Evolutionary conservation across 1,139 yeast species (phyloP).

Genomic region (Scheffersomyces cryptocercus): DNA sequence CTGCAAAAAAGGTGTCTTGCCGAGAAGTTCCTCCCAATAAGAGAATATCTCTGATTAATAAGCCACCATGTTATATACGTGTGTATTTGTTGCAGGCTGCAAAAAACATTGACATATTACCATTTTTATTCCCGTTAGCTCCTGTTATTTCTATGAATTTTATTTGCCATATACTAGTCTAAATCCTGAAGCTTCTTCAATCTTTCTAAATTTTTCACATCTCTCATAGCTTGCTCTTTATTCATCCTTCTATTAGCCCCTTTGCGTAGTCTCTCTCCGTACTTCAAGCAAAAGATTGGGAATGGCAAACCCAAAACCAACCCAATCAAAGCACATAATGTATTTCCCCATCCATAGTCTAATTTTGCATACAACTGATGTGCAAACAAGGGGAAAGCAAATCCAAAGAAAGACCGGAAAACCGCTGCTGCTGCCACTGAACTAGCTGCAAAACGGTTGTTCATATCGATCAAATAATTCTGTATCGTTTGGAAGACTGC

Average conservation of each 20-base stretch:
- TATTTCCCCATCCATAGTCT: constrained; percentile 69
- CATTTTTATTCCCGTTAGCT: too few species aligned
- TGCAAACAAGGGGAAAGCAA: constrained; percentile 54
- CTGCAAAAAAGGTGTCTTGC: too few species aligned
- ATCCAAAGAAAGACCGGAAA: constrained; percentile 59
- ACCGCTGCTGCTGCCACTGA: constrained; percentile 64
- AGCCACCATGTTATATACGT: too few species aligned
- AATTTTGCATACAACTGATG: constrained; percentile 41
- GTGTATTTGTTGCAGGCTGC: too few species aligned
- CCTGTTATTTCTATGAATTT: too few species aligned
- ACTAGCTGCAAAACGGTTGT: constrained; percentile 62
- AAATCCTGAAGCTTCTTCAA: constrained; percentile 8
- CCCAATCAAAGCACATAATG: constrained; percentile 58
- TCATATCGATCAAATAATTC: constrained; percentile 64
- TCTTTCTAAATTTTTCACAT: constrained; percentile 32
- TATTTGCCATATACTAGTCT: not conserved
- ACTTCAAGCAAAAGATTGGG: constrained; percentile 57
- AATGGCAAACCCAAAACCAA: constrained; percentile 62
- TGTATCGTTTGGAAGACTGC: constrained; percentile 63
- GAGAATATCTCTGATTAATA: too few species aligned
- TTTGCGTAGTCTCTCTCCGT: constrained; percentile 55
- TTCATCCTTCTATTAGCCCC: constrained; percentile 57
- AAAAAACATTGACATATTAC: too few species aligned
- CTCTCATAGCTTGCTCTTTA: constrained; percentile 40
- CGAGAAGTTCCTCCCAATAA: too few species aligned